These are phyloP conservation scores for Anacardium occidentale DNA, from an alignment of 345 rosid species.

Conservation along the genomic window DNA sequence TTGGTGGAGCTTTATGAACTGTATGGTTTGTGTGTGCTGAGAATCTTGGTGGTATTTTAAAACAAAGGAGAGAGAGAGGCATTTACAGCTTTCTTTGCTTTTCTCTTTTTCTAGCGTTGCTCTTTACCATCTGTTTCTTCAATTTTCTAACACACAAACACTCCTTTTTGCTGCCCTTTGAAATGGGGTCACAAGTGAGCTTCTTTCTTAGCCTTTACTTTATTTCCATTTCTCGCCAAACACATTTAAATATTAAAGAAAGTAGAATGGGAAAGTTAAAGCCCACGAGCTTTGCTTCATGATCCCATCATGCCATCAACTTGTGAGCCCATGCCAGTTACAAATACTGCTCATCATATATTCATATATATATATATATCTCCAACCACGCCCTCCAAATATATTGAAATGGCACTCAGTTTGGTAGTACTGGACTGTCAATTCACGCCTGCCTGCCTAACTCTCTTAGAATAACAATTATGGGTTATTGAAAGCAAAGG, in stretches of 20 bases:
- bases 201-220: conserved; percentile 34
- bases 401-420: not conserved
- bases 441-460: conserved; percentile 3
- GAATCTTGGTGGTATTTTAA: conserved; percentile 18
- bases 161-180: conserved; percentile 31
- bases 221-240: conserved; percentile 10
- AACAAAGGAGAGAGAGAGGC: conserved; percentile 30
- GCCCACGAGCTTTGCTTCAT: conserved; percentile 49
- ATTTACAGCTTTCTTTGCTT: conserved; percentile 32
- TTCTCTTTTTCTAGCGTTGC: conserved; percentile 12
- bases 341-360: no score
- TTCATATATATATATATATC: no score
- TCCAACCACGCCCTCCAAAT: not conserved
- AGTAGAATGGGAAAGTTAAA: conserved; percentile 25
- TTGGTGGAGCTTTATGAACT: conserved; percentile 18
- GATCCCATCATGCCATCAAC: conserved; percentile 47
- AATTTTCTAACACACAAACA: conserved; percentile 19
- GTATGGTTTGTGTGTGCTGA: conserved; percentile 17
- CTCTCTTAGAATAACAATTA: not conserved
- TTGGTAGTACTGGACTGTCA: not conserved
- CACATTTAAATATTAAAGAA: conserved; percentile 10
- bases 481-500: not conserved
- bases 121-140: conserved; percentile 24
- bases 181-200: conserved; percentile 41
- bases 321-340: conserved; percentile 30